Evolutionary conservation across 345 rosid species (phyloP).

Genomic region (Rhodomyrtus tomentosa): DNA sequence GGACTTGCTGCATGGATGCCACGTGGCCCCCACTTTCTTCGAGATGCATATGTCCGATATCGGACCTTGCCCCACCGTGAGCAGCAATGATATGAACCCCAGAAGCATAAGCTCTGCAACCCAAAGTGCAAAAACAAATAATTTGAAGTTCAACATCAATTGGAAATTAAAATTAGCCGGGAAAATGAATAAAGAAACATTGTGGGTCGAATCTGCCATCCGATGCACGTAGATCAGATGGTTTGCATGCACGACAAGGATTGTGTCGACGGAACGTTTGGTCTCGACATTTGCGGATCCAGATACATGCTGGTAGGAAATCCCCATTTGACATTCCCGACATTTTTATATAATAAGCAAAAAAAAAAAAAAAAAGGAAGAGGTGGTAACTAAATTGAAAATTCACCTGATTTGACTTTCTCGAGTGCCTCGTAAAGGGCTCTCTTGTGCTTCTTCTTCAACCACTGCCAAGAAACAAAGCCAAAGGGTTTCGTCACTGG

Average conservation of each 20-base stretch:
- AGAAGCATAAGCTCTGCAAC: slow-evolving; percentile 71
- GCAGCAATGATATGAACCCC: slow-evolving; percentile 75
- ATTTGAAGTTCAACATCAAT: not conserved
- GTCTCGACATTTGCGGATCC: too few relatives aligned
- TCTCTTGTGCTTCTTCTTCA: slow-evolving; percentile 3
- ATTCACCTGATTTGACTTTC: slow-evolving; percentile 9
- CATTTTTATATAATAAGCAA: too few relatives aligned
- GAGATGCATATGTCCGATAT: slow-evolving; percentile 62
- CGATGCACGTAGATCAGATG: not conserved
- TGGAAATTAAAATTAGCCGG: not conserved
- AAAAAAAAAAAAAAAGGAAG: not conserved
- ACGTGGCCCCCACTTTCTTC: slow-evolving; percentile 23
- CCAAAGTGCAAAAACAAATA: not conserved
- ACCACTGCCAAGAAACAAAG: slow-evolving; percentile 1
- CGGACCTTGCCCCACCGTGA: slow-evolving; percentile 43
- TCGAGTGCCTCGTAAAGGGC: slow-evolving; percentile 12
- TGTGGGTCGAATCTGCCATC: not conserved
- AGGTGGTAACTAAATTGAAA: not conserved
- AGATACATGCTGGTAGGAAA: too few relatives aligned
- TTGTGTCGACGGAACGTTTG: too few relatives aligned
- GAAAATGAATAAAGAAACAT: not conserved
- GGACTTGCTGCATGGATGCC: slow-evolving; percentile 57
- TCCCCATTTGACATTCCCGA: too few relatives aligned
- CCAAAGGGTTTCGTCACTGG: not conserved
- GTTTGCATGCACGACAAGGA: not conserved